Percentiles rank a stretch among this genome's conserved stretches.
phyloP scores from a whole-genome alignment of 2,329 filamentous ascomycete genomes.

The Aspergillus neotritici region DNA sequence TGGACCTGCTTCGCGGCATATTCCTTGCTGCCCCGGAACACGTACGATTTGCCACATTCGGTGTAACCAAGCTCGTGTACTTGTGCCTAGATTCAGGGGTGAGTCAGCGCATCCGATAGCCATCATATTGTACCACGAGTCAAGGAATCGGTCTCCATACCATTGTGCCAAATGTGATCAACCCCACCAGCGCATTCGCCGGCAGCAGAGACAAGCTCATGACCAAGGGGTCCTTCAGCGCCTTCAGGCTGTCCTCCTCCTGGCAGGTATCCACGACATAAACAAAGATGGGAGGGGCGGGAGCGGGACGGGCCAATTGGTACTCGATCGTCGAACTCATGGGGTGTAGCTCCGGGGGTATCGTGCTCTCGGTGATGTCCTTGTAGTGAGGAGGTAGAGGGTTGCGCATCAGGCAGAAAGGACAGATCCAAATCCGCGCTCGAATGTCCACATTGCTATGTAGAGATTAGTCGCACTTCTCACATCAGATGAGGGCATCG shows the following conservation, averaged over 20 bases:
- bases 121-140: constrained; percentile 6
- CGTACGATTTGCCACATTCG: constrained; percentile 96
- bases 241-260: constrained; percentile 62
- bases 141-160: constrained; percentile 43
- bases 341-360: constrained; percentile 61
- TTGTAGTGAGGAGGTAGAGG: constrained; percentile 62
- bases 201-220: constrained; percentile 61
- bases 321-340: constrained; percentile 63
- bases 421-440: constrained; percentile 63
- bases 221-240: constrained; percentile 61
- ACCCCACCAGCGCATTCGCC: constrained; percentile 57
- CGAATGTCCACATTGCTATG: constrained; percentile 59
- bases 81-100: constrained; percentile 58
- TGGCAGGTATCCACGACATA: constrained; percentile 66
- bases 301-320: constrained; percentile 56
- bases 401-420: constrained; percentile 63
- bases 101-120: constrained; percentile 10
- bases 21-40: constrained; percentile 96
- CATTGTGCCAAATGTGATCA: constrained; percentile 80
- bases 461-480: constrained; percentile 20
- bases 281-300: constrained; percentile 61
- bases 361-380: constrained; percentile 61
- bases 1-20: constrained; percentile 99
- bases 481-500: constrained; percentile 1
- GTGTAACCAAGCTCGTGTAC: constrained; percentile 97